Evolutionary conservation across 192 early-diverging fungal genomes (phyloP).

Genomic region (Geosiphon pyriformis): DNA sequence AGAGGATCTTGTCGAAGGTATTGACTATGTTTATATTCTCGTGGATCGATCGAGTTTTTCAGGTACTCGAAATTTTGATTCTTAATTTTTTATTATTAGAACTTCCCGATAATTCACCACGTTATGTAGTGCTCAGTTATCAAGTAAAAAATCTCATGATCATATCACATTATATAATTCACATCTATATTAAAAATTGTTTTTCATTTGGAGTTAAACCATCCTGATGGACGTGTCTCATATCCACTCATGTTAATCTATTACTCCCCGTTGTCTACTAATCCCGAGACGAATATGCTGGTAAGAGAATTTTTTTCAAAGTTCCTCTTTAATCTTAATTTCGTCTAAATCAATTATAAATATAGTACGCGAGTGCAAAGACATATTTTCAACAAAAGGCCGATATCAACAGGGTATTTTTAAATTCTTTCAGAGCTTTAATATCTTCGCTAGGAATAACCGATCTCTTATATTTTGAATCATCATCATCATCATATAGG

Average conservation of each 20-base stretch:
- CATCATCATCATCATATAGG: slow-evolving; percentile 28
- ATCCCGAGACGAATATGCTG: slow-evolving; percentile 43
- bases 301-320: slow-evolving; percentile 14
- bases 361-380: slow-evolving; percentile 61
- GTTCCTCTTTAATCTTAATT: slow-evolving; percentile 4
- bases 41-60: not conserved
- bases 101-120: slow-evolving; percentile 61
- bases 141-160: slow-evolving; percentile 32
- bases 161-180: not conserved
- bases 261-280: slow-evolving; percentile 49
- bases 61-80: not conserved
- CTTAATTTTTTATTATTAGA: slow-evolving; percentile 19
- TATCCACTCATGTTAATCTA: slow-evolving; percentile 73
- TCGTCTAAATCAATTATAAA: slow-evolving; percentile 8
- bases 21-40: not conserved
- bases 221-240: slow-evolving; percentile 59
- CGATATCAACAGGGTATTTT: slow-evolving; percentile 61
- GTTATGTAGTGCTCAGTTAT: slow-evolving; percentile 56
- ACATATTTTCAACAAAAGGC: slow-evolving; percentile 53
- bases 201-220: slow-evolving; percentile 41
- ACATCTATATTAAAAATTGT: not conserved
- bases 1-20: slow-evolving; percentile 55
- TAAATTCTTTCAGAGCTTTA: not conserved
- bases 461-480: not conserved
- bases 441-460: not conserved